Percentiles rank a stretch among this genome's conserved stretches.
Evolutionary conservation across 257 asterid species (phyloP).

Genomic region (Hygrophila difformis): DNA sequence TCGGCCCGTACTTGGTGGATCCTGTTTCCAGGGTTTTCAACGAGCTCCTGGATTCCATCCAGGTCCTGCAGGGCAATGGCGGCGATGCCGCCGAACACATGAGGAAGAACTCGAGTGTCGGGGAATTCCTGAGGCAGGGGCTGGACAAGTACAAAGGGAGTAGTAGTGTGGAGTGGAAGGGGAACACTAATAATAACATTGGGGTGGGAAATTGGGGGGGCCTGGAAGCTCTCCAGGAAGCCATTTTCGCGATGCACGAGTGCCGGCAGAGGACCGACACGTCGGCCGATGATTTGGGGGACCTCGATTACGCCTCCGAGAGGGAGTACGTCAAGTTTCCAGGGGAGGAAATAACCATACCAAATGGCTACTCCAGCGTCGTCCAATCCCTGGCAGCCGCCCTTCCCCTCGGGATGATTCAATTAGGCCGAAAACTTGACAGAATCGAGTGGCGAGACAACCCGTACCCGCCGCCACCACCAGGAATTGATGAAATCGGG

Average conservation of each 20-base stretch:
- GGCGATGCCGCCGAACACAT: slow-evolving; percentile 8
- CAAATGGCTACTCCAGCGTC: slow-evolving; percentile 53
- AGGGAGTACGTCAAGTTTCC: slow-evolving; percentile 61
- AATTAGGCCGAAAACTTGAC: slow-evolving; percentile 41
- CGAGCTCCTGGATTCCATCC: slow-evolving; percentile 59
- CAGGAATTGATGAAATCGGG: slow-evolving; percentile 12
- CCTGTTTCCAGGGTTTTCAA: slow-evolving; percentile 48
- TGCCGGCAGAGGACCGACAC: slow-evolving; percentile 66
- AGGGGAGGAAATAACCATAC: slow-evolving; percentile 78
- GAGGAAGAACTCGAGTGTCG: slow-evolving; percentile 27
- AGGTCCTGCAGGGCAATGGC: slow-evolving; percentile 28
- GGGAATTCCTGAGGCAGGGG: slow-evolving; percentile 53
- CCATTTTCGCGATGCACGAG: slow-evolving; percentile 65
- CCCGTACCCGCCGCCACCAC: no score
- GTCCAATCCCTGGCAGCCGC: slow-evolving; percentile 54
- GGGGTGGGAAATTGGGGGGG: slow-evolving; percentile 40
- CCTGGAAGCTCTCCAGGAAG: slow-evolving; percentile 35
- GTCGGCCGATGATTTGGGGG: slow-evolving; percentile 46
- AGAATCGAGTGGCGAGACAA: slow-evolving; percentile 50
- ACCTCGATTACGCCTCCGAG: slow-evolving; percentile 63
- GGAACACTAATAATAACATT: slow-evolving; percentile 5
- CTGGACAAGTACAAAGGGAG: no score
- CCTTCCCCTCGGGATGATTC: slow-evolving; percentile 56
- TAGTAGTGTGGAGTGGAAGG: slow-evolving; percentile 27
- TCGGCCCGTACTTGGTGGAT: slow-evolving; percentile 41